A percentile compares a stretch with the other conserved stretches of the same genome.
phyloP scores from a whole-genome alignment of 1,284 basidiomycete genomes.

The Sporisorium iseilematis-ciliati region DNA sequence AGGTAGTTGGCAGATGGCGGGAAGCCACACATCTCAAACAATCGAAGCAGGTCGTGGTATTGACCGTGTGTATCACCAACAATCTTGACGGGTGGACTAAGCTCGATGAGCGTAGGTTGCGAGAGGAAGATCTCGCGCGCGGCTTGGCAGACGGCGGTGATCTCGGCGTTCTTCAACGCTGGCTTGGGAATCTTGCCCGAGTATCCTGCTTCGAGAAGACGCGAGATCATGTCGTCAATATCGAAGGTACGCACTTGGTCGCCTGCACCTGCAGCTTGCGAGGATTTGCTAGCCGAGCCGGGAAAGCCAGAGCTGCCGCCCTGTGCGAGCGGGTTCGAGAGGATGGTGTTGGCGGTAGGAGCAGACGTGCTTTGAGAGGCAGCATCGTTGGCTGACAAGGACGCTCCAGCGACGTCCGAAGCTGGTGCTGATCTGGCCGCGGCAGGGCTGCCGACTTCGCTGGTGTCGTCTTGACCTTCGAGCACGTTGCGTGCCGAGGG shows the following conservation, averaged over 20 bases:
- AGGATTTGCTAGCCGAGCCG: conserved; percentile 37
- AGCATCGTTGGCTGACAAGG: conserved; percentile 29
- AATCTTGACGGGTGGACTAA: conserved; percentile 98
- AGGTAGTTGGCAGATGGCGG: conserved; percentile 97
- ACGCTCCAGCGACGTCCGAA: conserved; percentile 12
- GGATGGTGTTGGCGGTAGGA: conserved; percentile 42
- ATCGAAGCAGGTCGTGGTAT: conserved; percentile 95
- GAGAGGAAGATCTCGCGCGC: conserved; percentile 95
- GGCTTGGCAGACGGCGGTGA: conserved; percentile 93
- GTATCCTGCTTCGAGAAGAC: conserved; percentile 95
- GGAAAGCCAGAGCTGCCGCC: conserved; percentile 29
- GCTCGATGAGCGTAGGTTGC: conserved; percentile 96
- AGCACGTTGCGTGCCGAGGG: conserved; percentile 52
- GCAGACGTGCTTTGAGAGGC: conserved; percentile 32
- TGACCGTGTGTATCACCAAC: conserved; percentile 99
- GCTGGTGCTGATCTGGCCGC: conserved; percentile 28
- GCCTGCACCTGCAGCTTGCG: conserved; percentile 39
- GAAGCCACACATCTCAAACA: conserved; percentile 99
- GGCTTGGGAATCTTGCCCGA: conserved; percentile 98
- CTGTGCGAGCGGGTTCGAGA: conserved; percentile 54
- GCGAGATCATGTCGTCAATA: conserved; percentile 98
- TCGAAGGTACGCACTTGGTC: conserved; percentile 76
- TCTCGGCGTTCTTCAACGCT: conserved; percentile 95
- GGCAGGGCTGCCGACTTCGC: conserved; percentile 38
- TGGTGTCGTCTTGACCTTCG: conserved; percentile 29